Conservation (phyloP, 441 rosid genomes). For the Pelargonium cotyledonis region DNA sequence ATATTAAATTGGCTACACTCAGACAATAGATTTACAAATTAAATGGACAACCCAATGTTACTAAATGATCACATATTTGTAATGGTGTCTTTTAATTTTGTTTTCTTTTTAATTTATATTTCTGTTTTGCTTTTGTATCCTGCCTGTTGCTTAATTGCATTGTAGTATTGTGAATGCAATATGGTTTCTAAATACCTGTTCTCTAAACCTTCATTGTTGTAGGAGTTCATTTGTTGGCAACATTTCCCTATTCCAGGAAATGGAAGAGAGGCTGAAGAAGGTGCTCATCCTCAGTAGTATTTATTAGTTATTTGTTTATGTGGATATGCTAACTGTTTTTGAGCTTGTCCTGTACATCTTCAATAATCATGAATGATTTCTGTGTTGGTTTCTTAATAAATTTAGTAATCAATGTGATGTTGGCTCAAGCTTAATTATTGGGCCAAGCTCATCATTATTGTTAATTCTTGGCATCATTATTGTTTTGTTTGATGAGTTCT, state of each 20-base stretch:
- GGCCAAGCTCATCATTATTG: neutral
- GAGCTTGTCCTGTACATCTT: neutral
- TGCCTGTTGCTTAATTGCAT: too few species aligned
- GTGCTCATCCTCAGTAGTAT: slow-evolving; percentile 22
- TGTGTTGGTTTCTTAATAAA: neutral
- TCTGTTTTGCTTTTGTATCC: neutral
- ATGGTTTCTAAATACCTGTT: neutral
- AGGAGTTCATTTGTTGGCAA: slow-evolving; percentile 91
- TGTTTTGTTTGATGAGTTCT: neutral
- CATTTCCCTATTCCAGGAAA: slow-evolving; percentile 55
- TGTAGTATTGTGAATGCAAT: too few species aligned
- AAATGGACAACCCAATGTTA: neutral
- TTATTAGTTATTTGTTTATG: neutral
- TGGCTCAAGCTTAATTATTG: neutral
- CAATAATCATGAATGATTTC: neutral
- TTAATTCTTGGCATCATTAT: neutral
- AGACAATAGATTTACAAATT: slow-evolving; percentile 10
- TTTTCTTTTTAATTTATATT: neutral
- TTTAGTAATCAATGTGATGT: neutral
- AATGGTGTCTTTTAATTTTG: neutral
- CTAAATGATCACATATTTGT: neutral
- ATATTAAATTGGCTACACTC: slow-evolving; percentile 5
- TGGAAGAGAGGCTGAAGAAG: slow-evolving; percentile 73
- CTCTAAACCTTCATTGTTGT: slow-evolving; percentile 20
- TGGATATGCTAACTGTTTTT: neutral